Conservation (phyloP, 192 early-diverging fungal genomes). For the Rhizophlyctis rosea region DNA sequence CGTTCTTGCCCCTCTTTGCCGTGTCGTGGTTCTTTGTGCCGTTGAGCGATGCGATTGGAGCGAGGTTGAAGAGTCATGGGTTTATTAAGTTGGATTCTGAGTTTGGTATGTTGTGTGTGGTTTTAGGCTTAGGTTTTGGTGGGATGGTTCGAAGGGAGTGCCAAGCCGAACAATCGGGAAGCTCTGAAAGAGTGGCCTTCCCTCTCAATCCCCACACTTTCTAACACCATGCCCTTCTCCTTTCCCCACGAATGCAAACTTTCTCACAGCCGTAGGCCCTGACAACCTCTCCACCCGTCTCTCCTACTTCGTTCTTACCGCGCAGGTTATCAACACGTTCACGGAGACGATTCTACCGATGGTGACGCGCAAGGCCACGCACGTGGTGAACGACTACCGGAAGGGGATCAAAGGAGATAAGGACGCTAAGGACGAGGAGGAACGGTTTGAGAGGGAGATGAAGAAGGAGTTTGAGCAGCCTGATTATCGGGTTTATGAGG, state of each 20-base stretch:
- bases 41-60: slow-evolving; percentile 64
- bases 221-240: slow-evolving; percentile 34
- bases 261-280: no score
- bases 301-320: slow-evolving; percentile 78
- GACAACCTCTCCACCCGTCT: slow-evolving; percentile 56
- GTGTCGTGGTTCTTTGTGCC: slow-evolving; percentile 90
- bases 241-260: no score
- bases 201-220: no score
- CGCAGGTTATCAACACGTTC: slow-evolving; percentile 72
- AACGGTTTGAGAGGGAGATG: slow-evolving; percentile 52
- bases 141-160: no score
- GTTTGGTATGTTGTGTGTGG: no score
- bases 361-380: slow-evolving; percentile 30
- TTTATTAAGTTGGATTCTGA: slow-evolving; percentile 10
- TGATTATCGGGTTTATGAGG: slow-evolving; percentile 79
- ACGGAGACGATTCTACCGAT: slow-evolving; percentile 76
- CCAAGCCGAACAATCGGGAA: no score
- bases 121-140: slow-evolving; percentile 13
- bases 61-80: slow-evolving; percentile 37
- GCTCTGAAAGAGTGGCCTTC: no score
- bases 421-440: slow-evolving; percentile 33
- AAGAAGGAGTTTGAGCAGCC: slow-evolving; percentile 61
- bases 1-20: slow-evolving; percentile 81
- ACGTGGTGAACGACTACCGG: slow-evolving; percentile 6
- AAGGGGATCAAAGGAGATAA: slow-evolving; percentile 31